phyloP scores from a whole-genome alignment of 2,329 filamentous ascomycete species.

The Xylaria sp. region DNA sequence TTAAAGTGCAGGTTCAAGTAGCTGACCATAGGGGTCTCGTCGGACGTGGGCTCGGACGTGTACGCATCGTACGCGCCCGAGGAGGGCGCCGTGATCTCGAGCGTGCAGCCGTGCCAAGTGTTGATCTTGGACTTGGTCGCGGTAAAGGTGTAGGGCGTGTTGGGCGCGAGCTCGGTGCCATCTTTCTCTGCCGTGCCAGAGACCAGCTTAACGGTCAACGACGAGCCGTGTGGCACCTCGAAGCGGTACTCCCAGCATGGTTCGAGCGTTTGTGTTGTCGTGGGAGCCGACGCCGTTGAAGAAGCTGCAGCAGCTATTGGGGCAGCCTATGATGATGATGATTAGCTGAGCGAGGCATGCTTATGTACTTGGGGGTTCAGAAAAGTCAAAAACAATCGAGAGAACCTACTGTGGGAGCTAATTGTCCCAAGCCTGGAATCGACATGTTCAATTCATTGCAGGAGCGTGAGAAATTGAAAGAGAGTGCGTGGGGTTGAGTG shows the following conservation, averaged over 20 bases:
- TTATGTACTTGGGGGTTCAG: neutral
- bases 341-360: slow-evolving; percentile 5
- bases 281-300: slow-evolving; percentile 51
- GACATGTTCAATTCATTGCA: slow-evolving; percentile 64
- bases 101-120: slow-evolving; percentile 89
- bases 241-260: slow-evolving; percentile 83
- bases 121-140: slow-evolving; percentile 88
- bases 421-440: slow-evolving; percentile 78
- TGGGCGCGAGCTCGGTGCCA: slow-evolving; percentile 88
- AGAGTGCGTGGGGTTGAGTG: neutral
- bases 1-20: slow-evolving; percentile 90
- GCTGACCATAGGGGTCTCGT: slow-evolving; percentile 83
- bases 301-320: slow-evolving; percentile 40
- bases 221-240: slow-evolving; percentile 67
- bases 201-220: slow-evolving; percentile 69
- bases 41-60: slow-evolving; percentile 73
- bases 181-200: slow-evolving; percentile 92
- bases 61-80: slow-evolving; percentile 61
- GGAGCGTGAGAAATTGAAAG: too few relatives aligned
- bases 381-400: neutral
- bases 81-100: slow-evolving; percentile 75
- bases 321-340: slow-evolving; percentile 33
- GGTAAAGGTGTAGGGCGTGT: slow-evolving; percentile 82
- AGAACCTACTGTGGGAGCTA: slow-evolving; percentile 65
- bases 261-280: slow-evolving; percentile 63